phyloP scores from a whole-genome alignment of 345 rosid species.

The Murraya paniculata region DNA sequence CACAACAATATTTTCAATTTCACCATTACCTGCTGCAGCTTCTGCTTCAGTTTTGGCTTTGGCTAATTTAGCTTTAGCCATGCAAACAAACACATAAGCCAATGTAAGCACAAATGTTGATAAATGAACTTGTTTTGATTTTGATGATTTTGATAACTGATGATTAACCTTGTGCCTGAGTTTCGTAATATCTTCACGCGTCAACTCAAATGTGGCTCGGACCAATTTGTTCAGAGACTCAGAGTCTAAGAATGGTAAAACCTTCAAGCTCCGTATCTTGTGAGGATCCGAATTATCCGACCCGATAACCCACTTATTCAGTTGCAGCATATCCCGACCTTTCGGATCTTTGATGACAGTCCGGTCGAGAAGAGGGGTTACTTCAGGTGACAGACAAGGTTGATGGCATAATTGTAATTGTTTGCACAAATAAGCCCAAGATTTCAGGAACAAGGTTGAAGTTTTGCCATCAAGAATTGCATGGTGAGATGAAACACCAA shows the following conservation, averaged over 20 bases:
- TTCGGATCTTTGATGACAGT: too few relatives aligned
- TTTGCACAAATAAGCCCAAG: conserved; percentile 21
- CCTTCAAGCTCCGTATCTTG: conserved; percentile 10
- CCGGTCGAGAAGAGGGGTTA: conserved; percentile 12
- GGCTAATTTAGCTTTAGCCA: conserved; percentile 16
- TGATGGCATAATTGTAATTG: not conserved
- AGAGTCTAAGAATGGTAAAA: not conserved
- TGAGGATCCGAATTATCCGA: not conserved
- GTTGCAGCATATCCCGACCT: not conserved
- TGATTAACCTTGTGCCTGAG: not conserved
- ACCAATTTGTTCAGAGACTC: not conserved
- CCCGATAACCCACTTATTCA: not conserved
- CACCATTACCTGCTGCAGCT: too few relatives aligned
- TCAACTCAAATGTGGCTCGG: conserved; percentile 18
- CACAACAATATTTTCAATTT: not conserved
- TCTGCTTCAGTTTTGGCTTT: not conserved
- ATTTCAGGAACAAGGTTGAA: not conserved
- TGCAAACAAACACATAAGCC: conserved; percentile 19
- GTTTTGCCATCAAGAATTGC: too few relatives aligned
- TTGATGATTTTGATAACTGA: not conserved
- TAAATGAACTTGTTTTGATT: conserved; percentile 9
- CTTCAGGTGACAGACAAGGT: not conserved
- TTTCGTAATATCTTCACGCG: not conserved
- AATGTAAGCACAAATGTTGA: conserved; percentile 25
- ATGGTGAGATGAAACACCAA: too few relatives aligned